phyloP scores from a whole-genome alignment of 768 basidiomycete genomes.

The Amylocystis lapponica region DNA sequence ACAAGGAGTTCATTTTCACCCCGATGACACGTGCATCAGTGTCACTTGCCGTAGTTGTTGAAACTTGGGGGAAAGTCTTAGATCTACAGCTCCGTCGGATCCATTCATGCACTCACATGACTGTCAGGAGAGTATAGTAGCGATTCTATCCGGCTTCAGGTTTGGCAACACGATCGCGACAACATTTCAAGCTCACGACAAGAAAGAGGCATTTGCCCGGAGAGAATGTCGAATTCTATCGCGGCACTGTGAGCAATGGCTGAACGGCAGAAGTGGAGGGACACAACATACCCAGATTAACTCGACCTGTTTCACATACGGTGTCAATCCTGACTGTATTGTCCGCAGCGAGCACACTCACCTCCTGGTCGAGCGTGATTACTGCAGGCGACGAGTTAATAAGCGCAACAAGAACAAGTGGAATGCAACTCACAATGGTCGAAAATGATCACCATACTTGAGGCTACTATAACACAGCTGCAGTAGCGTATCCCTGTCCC shows the following conservation, averaged over 20 bases:
- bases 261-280: not conserved
- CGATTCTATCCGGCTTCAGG: constrained; percentile 39
- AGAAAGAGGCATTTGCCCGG: constrained; percentile 50
- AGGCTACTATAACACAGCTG: constrained; percentile 36
- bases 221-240: constrained; percentile 49
- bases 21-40: not conserved
- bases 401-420: not conserved
- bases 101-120: constrained; percentile 51
- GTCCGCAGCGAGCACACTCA: constrained; percentile 14
- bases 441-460: constrained; percentile 45
- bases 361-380: constrained; percentile 49
- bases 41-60: constrained; percentile 46
- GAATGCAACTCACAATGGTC: constrained; percentile 43
- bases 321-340: not conserved
- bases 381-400: constrained; percentile 26
- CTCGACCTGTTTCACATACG: constrained; percentile 31
- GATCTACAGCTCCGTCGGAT: too few relatives aligned
- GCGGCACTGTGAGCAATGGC: not conserved
- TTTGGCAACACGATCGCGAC: not conserved
- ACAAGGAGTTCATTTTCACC: constrained; percentile 8
- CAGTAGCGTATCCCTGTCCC: not conserved
- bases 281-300: constrained; percentile 44
- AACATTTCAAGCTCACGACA: constrained; percentile 31
- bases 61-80: constrained; percentile 29
- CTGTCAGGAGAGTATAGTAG: constrained; percentile 46